Evolutionary conservation across 2,329 filamentous ascomycete species (phyloP).

Genomic region (Fusarium stilboides): DNA sequence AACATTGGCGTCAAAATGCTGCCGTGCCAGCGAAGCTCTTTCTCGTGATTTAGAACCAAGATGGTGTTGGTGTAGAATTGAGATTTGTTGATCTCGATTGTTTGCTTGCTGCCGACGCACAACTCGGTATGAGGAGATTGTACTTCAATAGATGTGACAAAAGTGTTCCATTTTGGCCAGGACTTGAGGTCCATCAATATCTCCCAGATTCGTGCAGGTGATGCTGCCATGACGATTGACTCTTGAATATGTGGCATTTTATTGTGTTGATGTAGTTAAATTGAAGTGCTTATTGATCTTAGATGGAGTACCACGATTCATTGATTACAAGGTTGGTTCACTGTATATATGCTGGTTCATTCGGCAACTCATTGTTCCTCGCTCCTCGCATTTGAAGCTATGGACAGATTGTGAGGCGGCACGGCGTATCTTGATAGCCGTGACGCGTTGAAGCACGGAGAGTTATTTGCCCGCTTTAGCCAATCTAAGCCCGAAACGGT

Average conservation of each 20-base stretch:
- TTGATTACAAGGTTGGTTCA: background rate
- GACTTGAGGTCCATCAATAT: background rate
- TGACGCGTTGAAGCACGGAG: background rate
- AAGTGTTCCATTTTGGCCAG: slow-evolving; percentile 24
- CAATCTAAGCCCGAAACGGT: no score
- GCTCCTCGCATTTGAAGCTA: fast-evolving
- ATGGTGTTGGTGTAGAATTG: slow-evolving; percentile 8
- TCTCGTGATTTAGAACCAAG: background rate
- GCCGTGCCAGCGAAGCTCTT: slow-evolving; percentile 16
- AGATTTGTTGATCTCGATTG: background rate
- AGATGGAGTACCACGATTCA: no score
- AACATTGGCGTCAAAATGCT: background rate
- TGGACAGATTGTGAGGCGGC: fast-evolving
- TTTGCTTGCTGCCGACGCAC: slow-evolving; percentile 16
- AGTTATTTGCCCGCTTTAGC: background rate
- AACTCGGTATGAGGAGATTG: background rate
- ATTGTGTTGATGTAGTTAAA: background rate
- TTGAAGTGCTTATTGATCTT: background rate
- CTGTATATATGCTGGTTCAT: background rate
- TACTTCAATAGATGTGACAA: slow-evolving; percentile 15
- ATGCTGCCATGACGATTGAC: slow-evolving; percentile 7
- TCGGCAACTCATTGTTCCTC: background rate
- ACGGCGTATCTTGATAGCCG: background rate
- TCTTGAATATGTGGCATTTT: slow-evolving; percentile 20
- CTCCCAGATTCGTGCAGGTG: background rate